Evolutionary conservation across 768 basidiomycete species (phyloP).

Genomic region (Suillus occidentalis): DNA sequence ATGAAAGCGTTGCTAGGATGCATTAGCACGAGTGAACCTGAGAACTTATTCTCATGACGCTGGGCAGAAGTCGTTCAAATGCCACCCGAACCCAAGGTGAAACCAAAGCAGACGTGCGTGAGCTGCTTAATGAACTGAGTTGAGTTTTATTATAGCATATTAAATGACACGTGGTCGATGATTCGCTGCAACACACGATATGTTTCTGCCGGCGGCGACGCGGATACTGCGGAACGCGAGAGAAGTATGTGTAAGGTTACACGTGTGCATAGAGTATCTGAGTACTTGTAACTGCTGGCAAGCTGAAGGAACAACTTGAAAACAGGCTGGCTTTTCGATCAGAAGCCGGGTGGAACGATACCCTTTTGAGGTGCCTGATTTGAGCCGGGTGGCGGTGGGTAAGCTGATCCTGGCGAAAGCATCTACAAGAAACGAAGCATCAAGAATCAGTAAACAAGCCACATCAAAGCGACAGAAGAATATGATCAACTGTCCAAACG

Average conservation of each 20-base stretch:
- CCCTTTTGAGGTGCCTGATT: constrained; percentile 43
- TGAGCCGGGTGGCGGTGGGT: constrained; percentile 48
- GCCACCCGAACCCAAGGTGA: constrained; percentile 17
- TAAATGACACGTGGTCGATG: constrained; percentile 23
- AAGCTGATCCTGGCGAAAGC: constrained; percentile 61
- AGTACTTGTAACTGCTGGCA: constrained; percentile 8
- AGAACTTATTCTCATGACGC: constrained; percentile 21
- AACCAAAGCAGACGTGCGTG: constrained; percentile 17
- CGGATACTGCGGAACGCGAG: constrained; percentile 18
- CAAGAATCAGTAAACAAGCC: constrained; percentile 10
- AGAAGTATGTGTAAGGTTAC: constrained; percentile 16
- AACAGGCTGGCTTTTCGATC: constrained; percentile 21
- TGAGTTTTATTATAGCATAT: constrained; percentile 29
- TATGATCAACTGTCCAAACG: constrained; percentile 17
- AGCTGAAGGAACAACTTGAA: constrained; percentile 3
- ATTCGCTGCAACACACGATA: constrained; percentile 13
- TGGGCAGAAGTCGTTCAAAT: constrained; percentile 26
- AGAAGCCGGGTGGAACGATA: constrained; percentile 87
- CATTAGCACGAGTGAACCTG: constrained; percentile 13
- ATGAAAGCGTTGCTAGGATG: constrained; percentile 32
- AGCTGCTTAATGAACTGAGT: constrained; percentile 13
- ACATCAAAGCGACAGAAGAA: constrained; percentile 1
- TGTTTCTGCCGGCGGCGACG: constrained; percentile 6
- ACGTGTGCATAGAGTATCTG: constrained; percentile 12
- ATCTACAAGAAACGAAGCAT: constrained; percentile 48